Conservation (phyloP, 163 green algal species). For the Scenedesmus sp. region DNA sequence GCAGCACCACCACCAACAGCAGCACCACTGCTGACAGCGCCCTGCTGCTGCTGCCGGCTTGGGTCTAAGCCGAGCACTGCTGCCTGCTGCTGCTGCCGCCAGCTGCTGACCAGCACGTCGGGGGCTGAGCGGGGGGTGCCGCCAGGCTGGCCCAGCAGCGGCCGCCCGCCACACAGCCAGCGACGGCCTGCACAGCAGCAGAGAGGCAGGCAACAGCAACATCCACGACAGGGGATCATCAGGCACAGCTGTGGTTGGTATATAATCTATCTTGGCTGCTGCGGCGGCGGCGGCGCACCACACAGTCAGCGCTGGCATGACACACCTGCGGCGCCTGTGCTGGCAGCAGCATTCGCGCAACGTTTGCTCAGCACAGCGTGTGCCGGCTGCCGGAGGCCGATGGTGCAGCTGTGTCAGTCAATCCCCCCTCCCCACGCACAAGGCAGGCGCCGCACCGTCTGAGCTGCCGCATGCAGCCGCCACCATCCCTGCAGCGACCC, state of each 20-base stretch:
- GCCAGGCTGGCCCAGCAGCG: constrained; percentile 10
- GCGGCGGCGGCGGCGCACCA: constrained; percentile 1
- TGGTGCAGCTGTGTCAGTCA: too few species aligned
- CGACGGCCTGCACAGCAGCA: constrained; percentile 10
- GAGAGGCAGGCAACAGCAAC: background rate
- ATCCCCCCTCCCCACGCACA: too few species aligned
- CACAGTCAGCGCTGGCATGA: background rate
- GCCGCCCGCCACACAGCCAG: background rate
- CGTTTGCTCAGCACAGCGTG: too few species aligned
- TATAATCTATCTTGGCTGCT: background rate
- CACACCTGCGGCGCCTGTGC: too few species aligned
- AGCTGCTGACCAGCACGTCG: constrained; percentile 22
- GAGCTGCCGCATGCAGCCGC: too few species aligned
- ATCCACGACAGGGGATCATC: background rate
- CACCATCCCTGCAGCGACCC: too few species aligned
- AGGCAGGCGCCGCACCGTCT: too few species aligned
- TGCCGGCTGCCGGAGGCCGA: too few species aligned
- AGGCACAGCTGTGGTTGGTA: background rate
- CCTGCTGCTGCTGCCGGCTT: constrained; percentile 22
- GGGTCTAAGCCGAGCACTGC: constrained; percentile 20
- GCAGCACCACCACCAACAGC: background rate
- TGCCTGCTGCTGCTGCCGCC: constrained; percentile 47
- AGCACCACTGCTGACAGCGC: background rate
- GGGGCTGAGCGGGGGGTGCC: background rate
- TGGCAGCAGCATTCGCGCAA: too few species aligned